Conservation (phyloP, 345 rosid species). For the Psidium guajava region DNA sequence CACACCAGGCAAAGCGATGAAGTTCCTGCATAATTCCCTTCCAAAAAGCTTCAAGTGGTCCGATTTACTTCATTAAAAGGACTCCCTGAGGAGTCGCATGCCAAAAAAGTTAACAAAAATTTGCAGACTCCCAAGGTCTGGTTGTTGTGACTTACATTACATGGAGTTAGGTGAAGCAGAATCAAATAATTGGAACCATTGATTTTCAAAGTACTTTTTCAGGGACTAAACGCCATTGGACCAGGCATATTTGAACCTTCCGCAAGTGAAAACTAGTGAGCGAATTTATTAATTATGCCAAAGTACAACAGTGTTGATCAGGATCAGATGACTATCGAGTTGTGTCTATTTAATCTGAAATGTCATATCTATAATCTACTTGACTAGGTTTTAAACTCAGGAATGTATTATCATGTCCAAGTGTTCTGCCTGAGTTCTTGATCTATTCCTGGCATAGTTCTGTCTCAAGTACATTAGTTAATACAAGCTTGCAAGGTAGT, state of each 20-base stretch:
- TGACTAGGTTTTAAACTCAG: not conserved
- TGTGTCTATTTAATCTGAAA: not conserved
- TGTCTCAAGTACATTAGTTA: not conserved
- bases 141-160: not conserved
- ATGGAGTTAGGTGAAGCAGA: not conserved
- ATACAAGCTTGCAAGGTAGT: not conserved
- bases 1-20: not conserved
- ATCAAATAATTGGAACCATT: not conserved
- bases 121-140: not conserved
- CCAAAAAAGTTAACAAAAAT: not conserved
- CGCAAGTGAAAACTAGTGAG: not conserved
- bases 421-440: not conserved
- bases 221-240: not conserved
- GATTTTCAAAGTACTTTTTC: not conserved
- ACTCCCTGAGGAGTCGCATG: not conserved
- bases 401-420: not conserved
- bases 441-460: not conserved
- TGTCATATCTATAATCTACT: not conserved
- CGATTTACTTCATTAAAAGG: not conserved
- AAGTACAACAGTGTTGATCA: not conserved
- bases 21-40: not conserved
- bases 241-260: not conserved
- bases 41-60: not conserved
- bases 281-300: not conserved
- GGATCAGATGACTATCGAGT: not conserved